These are phyloP conservation scores for Albatrellus ellisii DNA, from an alignment of 768 basidiomycete species.

Conservation along the genomic window DNA sequence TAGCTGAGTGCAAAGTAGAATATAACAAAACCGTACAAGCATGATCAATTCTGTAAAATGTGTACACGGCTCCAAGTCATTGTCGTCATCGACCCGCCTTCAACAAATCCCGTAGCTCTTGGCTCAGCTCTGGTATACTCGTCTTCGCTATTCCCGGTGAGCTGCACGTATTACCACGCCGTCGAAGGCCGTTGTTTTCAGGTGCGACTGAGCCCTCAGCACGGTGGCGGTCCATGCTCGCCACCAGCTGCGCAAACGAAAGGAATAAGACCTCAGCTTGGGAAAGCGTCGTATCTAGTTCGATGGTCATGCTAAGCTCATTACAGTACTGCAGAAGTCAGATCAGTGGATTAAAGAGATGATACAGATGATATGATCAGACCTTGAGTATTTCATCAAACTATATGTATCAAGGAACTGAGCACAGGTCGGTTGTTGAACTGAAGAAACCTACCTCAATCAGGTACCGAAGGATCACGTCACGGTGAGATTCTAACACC, in stretches of 20 bases:
- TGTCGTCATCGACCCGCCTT: constrained; percentile 6
- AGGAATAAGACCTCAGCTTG: constrained; percentile 97
- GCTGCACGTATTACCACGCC: constrained; percentile 16
- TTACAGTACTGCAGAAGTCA: constrained; percentile 59
- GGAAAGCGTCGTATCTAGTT: constrained; percentile 87
- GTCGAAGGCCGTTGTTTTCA: constrained; percentile 23
- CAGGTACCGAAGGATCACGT: constrained; percentile 90
- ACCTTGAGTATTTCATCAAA: constrained; percentile 77
- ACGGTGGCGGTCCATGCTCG: constrained; percentile 74
- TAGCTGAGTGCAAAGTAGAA: too few species aligned
- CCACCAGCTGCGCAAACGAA: constrained; percentile 79
- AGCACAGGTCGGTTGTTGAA: constrained; percentile 4
- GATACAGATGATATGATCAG: constrained; percentile 2
- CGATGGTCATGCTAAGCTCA: constrained; percentile 92
- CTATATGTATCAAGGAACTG: constrained; percentile 21
- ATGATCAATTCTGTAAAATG: background rate
- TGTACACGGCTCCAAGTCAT: constrained; percentile 1
- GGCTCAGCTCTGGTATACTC: constrained; percentile 9
- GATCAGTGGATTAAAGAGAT: background rate
- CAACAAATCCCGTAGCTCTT: constrained; percentile 10
- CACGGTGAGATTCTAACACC: constrained; percentile 87
- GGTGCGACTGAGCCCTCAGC: constrained; percentile 32
- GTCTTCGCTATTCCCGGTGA: background rate
- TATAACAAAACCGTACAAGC: background rate
- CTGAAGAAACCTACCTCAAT: constrained; percentile 54